Conservation (phyloP, 1,284 basidiomycete genomes). For the Irpex sp. region DNA sequence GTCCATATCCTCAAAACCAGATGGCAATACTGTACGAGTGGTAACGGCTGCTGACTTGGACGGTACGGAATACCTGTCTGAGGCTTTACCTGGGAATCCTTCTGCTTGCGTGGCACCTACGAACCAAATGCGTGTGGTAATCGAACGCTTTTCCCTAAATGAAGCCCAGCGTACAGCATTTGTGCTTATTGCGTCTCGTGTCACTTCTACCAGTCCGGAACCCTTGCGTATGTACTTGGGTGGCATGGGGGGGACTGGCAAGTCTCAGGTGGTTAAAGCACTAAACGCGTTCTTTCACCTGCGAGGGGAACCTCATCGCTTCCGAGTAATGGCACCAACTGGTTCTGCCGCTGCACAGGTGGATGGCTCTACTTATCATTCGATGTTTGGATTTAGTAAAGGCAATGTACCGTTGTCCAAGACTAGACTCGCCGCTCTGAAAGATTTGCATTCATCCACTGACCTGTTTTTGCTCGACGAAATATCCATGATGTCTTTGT, state of each 20-base stretch:
- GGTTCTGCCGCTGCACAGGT: constrained; percentile 33
- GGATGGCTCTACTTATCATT: constrained; percentile 36
- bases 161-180: constrained; percentile 32
- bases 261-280: constrained; percentile 37
- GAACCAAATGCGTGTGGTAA: background rate
- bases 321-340: constrained; percentile 32
- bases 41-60: too few species aligned
- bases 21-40: too few species aligned
- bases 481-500: background rate
- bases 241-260: constrained; percentile 38
- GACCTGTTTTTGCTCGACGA: background rate
- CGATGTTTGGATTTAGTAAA: constrained; percentile 24
- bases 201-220: constrained; percentile 3
- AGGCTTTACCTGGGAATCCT: too few species aligned
- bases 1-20: too few species aligned
- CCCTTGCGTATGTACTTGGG: constrained; percentile 33
- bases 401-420: background rate
- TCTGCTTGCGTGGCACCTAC: background rate
- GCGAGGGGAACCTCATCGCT: constrained; percentile 16
- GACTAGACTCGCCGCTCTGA: background rate
- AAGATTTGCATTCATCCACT: background rate
- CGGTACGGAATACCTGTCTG: too few species aligned
- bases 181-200: constrained; percentile 29
- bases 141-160: constrained; percentile 19
- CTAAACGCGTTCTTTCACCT: constrained; percentile 25